Evolutionary conservation across 1,284 basidiomycete genomes (phyloP).

Genomic region (Ceratobasidium sp.): DNA sequence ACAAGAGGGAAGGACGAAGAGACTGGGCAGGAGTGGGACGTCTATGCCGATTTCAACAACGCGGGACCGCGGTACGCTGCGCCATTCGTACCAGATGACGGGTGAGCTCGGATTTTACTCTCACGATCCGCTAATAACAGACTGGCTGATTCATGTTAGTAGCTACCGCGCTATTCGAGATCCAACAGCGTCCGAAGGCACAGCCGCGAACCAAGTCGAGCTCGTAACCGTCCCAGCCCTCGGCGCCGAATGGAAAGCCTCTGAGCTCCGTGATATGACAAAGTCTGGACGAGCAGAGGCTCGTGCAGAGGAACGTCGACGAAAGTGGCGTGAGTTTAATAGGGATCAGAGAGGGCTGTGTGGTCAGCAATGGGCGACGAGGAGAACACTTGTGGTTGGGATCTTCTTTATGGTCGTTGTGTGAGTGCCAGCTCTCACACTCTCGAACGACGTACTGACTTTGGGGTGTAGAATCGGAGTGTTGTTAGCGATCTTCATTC

Average conservation of each 20-base stretch:
- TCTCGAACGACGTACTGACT: conserved; percentile 5
- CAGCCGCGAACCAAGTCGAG: conserved; percentile 62
- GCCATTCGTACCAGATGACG: conserved; percentile 56
- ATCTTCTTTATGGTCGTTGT: conserved; percentile 69
- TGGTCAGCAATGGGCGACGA: conserved; percentile 75
- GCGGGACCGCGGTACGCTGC: conserved; percentile 75
- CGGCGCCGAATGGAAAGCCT: conserved; percentile 84
- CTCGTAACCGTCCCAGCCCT: conserved; percentile 88
- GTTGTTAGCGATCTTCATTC: conserved; percentile 78
- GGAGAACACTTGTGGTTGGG: conserved; percentile 71
- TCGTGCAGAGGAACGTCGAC: conserved; percentile 64
- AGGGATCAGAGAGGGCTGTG: conserved; percentile 78
- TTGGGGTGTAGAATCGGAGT: conserved; percentile 67
- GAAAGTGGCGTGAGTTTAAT: conserved; percentile 74
- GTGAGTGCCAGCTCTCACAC: conserved; percentile 61
- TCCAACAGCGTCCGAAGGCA: conserved; percentile 18
- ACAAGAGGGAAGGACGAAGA: conserved; percentile 57
- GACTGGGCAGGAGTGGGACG: conserved; percentile 66
- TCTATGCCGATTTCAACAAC: conserved; percentile 93
- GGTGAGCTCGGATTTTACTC: conserved; percentile 50
- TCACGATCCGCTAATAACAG: neutral
- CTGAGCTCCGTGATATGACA: conserved; percentile 79
- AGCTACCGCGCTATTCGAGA: conserved; percentile 51
- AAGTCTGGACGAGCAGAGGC: conserved; percentile 71
- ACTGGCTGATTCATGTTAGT: conserved; percentile 4